Percentiles rank a stretch among this genome's conserved stretches.
phyloP scores from a whole-genome alignment of 169 alveolate genomes.

The Besnoitia besnoiti region DNA sequence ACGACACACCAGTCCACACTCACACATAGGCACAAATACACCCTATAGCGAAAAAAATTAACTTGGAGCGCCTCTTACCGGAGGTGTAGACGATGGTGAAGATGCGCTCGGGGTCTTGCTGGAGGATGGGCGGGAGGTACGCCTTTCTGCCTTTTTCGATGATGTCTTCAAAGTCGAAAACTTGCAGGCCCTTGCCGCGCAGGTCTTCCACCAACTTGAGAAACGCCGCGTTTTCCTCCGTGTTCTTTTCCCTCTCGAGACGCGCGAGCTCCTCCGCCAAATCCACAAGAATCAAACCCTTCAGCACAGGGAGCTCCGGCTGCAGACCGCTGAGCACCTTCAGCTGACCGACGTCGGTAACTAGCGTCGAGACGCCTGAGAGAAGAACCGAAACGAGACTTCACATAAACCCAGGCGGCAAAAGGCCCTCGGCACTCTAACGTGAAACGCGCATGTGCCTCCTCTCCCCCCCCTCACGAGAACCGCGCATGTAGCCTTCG shows the following conservation, averaged over 20 bases:
- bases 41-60: no score
- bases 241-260: neutral
- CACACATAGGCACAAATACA: neutral
- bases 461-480: neutral
- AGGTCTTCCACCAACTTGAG: neutral
- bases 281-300: neutral
- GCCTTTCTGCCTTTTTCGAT: neutral
- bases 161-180: neutral
- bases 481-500: no score
- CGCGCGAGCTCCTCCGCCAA: neutral
- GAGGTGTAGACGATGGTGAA: constrained; percentile 14
- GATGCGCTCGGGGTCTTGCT: constrained; percentile 15
- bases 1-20: neutral
- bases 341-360: constrained; percentile 4
- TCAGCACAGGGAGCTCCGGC: neutral
- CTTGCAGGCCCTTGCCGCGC: neutral
- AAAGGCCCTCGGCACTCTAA: neutral
- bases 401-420: no score
- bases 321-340: neutral
- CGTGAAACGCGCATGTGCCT: neutral
- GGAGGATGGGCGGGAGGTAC: neutral
- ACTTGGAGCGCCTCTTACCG: neutral
- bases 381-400: neutral
- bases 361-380: neutral
- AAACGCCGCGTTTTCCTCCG: neutral